These are phyloP conservation scores for Didymella segeticola DNA, from an alignment of 2,329 filamentous ascomycete genomes.

Conservation along the genomic window DNA sequence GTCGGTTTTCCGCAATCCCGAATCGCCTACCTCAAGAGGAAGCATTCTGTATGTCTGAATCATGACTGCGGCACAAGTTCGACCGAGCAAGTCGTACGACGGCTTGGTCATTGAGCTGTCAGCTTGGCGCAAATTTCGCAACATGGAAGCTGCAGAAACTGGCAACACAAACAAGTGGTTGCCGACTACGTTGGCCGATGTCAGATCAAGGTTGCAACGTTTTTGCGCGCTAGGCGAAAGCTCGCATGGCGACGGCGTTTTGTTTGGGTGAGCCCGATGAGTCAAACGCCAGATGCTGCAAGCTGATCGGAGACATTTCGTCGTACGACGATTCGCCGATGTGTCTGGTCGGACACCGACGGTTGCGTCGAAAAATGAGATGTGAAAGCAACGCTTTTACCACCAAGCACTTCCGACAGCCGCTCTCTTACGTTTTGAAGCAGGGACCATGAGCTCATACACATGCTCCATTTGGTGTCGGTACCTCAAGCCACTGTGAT, in stretches of 20 bases:
- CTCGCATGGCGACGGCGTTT: not conserved
- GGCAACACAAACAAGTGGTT: not conserved
- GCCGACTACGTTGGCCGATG: slow-evolving; percentile 8
- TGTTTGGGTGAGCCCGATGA: slow-evolving; percentile 17
- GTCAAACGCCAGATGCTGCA: slow-evolving; percentile 19
- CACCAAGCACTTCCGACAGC: not conserved
- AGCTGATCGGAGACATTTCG: slow-evolving; percentile 8
- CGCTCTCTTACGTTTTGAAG: not conserved
- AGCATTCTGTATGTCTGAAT: not conserved
- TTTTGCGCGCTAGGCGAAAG: slow-evolving; percentile 8
- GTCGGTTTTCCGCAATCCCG: not conserved
- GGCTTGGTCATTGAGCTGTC: not conserved
- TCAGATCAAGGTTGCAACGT: slow-evolving; percentile 7
- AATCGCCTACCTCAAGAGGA: not conserved
- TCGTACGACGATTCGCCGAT: slow-evolving; percentile 13
- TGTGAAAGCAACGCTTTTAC: not conserved
- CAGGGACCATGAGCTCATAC: not conserved
- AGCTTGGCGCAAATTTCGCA: not conserved
- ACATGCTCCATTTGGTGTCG: not conserved
- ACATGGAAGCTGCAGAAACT: not conserved
- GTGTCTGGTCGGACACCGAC: not conserved
- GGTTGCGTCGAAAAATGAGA: not conserved
- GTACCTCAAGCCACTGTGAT: slow-evolving; percentile 6
- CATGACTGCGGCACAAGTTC: not conserved
- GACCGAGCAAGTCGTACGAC: not conserved